phyloP scores from a whole-genome alignment of 495 filamentous ascomycete genomes.

The Penicillium robsamsonii region DNA sequence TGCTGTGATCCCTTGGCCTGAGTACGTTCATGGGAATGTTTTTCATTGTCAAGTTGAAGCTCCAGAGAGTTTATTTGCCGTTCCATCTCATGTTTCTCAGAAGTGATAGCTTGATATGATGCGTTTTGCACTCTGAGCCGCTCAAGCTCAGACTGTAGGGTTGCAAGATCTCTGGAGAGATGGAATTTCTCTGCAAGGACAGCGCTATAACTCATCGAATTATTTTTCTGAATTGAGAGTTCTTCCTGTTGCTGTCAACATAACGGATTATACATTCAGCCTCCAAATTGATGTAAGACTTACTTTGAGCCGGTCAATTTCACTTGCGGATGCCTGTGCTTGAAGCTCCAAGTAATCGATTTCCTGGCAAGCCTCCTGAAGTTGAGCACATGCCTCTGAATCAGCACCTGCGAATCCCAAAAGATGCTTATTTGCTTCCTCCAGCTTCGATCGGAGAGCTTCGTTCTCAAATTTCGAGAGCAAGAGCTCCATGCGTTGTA shows the following conservation, averaged over 20 bases:
- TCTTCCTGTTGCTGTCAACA: slow-evolving; percentile 54
- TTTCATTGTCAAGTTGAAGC: slow-evolving; percentile 77
- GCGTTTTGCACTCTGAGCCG: slow-evolving; percentile 68
- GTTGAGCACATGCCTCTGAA: slow-evolving; percentile 54
- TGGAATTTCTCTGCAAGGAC: slow-evolving; percentile 73
- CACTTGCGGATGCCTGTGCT: slow-evolving; percentile 56
- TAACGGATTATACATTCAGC: neutral
- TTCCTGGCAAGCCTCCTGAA: slow-evolving; percentile 56
- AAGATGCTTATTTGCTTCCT: slow-evolving; percentile 51
- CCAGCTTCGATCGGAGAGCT: slow-evolving; percentile 57
- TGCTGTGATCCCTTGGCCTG: slow-evolving; percentile 48
- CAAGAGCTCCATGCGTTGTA: slow-evolving; percentile 61
- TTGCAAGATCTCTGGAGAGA: slow-evolving; percentile 67
- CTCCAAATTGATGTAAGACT: neutral
- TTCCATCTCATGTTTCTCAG: slow-evolving; percentile 74
- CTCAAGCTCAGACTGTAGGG: slow-evolving; percentile 73
- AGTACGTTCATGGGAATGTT: slow-evolving; percentile 60
- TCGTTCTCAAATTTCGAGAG: slow-evolving; percentile 72
- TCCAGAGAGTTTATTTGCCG: slow-evolving; percentile 71
- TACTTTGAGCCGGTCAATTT: slow-evolving; percentile 69
- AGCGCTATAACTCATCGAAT: slow-evolving; percentile 65
- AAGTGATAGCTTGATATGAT: slow-evolving; percentile 61
- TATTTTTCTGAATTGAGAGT: slow-evolving; percentile 57
- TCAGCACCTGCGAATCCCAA: slow-evolving; percentile 47
- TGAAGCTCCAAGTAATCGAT: slow-evolving; percentile 54